These are phyloP conservation scores for Yamadazyma atmosphaerica DNA, from an alignment of 1,139 yeast genomes.

Conservation along the genomic window DNA sequence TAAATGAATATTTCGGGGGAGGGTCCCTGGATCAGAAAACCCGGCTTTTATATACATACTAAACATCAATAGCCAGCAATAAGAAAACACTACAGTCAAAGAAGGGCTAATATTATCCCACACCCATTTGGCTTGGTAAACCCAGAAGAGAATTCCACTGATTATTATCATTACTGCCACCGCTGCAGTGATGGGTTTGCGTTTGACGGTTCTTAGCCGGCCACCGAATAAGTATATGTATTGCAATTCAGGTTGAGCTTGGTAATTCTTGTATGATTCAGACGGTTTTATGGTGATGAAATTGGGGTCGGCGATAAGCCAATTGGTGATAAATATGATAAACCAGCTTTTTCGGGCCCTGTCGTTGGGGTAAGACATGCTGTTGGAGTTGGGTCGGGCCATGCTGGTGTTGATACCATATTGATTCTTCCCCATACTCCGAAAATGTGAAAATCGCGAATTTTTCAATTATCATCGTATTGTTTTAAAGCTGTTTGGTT, in stretches of 20 bases:
- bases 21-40: slow-evolving; percentile 66
- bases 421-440: too few relatives aligned
- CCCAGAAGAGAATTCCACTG: slow-evolving; percentile 50
- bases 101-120: slow-evolving; percentile 63
- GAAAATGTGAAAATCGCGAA: too few relatives aligned
- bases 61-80: slow-evolving; percentile 53
- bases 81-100: slow-evolving; percentile 56
- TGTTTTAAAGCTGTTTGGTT: too few relatives aligned
- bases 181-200: slow-evolving; percentile 33
- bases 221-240: slow-evolving; percentile 64
- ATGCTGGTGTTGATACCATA: too few relatives aligned
- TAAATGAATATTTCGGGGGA: slow-evolving; percentile 70
- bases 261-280: slow-evolving; percentile 30
- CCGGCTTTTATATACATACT: slow-evolving; percentile 55
- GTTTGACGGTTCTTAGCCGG: slow-evolving; percentile 46
- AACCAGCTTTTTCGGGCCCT: too few relatives aligned
- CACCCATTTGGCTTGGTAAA: slow-evolving; percentile 51
- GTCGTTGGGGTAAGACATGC: too few relatives aligned
- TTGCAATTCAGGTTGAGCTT: slow-evolving; percentile 30
- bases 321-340: slow-evolving; percentile 33
- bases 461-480: too few relatives aligned
- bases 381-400: too few relatives aligned
- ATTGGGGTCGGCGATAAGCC: slow-evolving; percentile 47
- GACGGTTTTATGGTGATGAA: slow-evolving; percentile 13
- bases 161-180: slow-evolving; percentile 37